These are phyloP conservation scores for Pseudonitzschia delicatissima DNA, from an alignment of 108 stramenopile genomes.

Conservation along the genomic window DNA sequence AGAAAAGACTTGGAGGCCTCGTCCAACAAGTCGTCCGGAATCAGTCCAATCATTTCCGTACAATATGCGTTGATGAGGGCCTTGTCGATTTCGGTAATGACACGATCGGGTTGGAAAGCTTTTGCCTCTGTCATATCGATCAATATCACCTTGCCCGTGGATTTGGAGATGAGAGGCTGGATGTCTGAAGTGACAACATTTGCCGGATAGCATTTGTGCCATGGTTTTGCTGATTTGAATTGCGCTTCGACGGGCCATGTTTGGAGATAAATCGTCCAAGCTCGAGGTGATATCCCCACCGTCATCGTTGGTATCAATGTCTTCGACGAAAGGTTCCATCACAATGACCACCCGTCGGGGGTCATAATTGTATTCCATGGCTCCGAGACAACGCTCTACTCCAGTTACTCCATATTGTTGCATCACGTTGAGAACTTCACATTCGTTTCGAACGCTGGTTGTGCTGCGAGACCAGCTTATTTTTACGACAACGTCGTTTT, in stretches of 20 bases:
- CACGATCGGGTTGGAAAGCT: background rate
- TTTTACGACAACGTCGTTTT: conserved; percentile 47
- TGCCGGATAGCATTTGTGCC: conserved; percentile 57
- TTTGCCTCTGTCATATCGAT: conserved; percentile 80
- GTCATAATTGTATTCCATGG: conserved; percentile 37
- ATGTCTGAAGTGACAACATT: conserved; percentile 58
- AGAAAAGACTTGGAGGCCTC: background rate
- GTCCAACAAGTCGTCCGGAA: background rate
- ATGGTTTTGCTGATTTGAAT: conserved; percentile 43
- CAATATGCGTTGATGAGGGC: background rate
- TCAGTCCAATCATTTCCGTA: conserved; percentile 5
- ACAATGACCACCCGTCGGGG: conserved; percentile 51
- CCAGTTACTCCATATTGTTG: conserved; percentile 34
- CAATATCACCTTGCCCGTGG: conserved; percentile 55
- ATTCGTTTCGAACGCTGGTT: conserved; percentile 61
- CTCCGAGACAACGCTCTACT: conserved; percentile 53
- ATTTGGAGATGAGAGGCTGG: conserved; percentile 51
- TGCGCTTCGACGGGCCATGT: conserved; percentile 16
- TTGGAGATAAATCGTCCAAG: conserved; percentile 27
- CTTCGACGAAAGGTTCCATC: conserved; percentile 36
- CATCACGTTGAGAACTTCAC: conserved; percentile 39
- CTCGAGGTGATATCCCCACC: background rate
- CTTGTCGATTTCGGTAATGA: conserved; percentile 1
- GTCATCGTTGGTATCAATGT: conserved; percentile 27
- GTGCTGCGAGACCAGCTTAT: conserved; percentile 65